phyloP scores from a whole-genome alignment of 2,329 filamentous ascomycete genomes.

The Alternaria solani region DNA sequence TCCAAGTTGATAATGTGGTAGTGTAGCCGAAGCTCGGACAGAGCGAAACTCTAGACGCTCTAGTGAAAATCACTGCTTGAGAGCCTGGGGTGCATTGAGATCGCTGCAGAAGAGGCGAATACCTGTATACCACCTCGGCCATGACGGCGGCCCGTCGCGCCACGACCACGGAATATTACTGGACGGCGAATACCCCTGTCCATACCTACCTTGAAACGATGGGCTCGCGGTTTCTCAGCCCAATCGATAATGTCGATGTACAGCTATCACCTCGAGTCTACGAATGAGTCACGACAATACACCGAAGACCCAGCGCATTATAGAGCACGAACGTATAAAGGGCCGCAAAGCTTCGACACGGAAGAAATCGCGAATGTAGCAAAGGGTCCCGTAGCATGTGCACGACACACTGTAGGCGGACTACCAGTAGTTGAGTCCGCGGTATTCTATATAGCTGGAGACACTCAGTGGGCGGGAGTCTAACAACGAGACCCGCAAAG shows the following conservation, averaged over 20 bases:
- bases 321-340: neutral
- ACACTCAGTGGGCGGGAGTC: neutral
- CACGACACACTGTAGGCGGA: neutral
- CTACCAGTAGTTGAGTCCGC: neutral
- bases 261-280: neutral
- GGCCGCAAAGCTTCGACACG: neutral
- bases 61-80: neutral
- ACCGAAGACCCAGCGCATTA: neutral
- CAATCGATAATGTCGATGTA: no score
- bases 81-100: neutral
- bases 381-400: neutral
- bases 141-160: neutral
- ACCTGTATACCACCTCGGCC: neutral
- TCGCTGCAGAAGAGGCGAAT: neutral
- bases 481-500: no score
- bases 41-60: neutral
- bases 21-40: neutral
- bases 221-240: neutral
- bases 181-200: neutral
- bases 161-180: neutral
- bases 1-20: neutral
- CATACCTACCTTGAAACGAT: neutral
- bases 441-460: neutral
- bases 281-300: neutral
- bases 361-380: fast-evolving